phyloP scores from a whole-genome alignment of 2,329 filamentous ascomycete genomes.

The Cercospora brassicicola region DNA sequence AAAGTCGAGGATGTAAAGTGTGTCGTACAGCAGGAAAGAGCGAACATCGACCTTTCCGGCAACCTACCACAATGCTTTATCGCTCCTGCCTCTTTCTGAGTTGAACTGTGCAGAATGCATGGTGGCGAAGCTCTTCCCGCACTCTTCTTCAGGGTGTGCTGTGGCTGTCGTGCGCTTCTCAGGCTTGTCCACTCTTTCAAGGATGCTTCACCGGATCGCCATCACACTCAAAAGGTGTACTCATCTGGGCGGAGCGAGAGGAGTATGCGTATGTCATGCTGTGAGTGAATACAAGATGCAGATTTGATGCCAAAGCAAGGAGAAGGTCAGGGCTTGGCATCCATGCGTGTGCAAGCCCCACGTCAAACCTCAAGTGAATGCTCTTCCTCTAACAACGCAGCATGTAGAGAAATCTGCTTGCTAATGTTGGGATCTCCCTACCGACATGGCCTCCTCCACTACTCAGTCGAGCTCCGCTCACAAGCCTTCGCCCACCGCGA shows the following conservation, averaged over 20 bases:
- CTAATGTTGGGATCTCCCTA: neutral
- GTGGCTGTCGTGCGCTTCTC: neutral
- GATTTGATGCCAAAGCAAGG: neutral
- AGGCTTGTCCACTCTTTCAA: neutral
- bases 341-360: neutral
- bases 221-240: neutral
- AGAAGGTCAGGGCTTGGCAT: neutral
- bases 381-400: neutral
- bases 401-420: neutral
- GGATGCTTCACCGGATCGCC: neutral
- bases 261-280: neutral
- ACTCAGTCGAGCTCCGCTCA: conserved; percentile 1
- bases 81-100: too few species aligned
- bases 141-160: neutral
- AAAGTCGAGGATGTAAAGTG: neutral
- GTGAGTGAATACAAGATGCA: neutral
- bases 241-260: too few species aligned
- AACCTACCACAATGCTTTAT: too few species aligned
- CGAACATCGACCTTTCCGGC: neutral
- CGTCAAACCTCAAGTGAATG: conserved; percentile 6
- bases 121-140: neutral
- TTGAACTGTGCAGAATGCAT: neutral
- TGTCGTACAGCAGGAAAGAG: neutral
- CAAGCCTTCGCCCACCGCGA: conserved; percentile 36
- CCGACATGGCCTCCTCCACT: conserved; percentile 9